Evolutionary conservation across 2,329 filamentous ascomycete species (phyloP), one percentile per base, ranked within the genome.

Genomic region (Pleoardoris graminearum): DNA sequence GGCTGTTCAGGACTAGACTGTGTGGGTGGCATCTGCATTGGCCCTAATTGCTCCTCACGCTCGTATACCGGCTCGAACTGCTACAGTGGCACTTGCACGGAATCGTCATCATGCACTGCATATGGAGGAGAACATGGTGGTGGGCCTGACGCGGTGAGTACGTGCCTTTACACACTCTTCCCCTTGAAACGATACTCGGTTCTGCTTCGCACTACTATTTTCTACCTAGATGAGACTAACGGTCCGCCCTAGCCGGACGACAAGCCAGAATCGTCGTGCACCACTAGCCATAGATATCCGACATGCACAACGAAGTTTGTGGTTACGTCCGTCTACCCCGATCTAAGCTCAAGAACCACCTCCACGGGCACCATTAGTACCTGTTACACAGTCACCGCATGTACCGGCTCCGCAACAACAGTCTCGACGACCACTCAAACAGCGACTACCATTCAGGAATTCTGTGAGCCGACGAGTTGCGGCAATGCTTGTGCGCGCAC

Each of bases 231-330:
- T 10, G 10, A 27, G 25, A 27, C 42, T 45, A 21, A 45, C 30
- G 16, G 12, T 2, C 4, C 4, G n/a, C 7, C 10, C 29, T 33
- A 45, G 42, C 42, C 42, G 2, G 42, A 45, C 30, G 42, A 45
- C 25, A 22, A 22, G 6, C 27, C 27, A 17, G n/a, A 44, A 10
- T 16, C 32, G 7, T 35, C 42, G 14, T 45, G 42, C 30, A 23
- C 19, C 19, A 45, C 42, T 4, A 45, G 30, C 19, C 23, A 12
- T 4, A 23, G 19, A n/a, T 45, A 33, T 25, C 29, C 29, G 12
- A 45, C 42, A 23, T 45, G 42, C n/a, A 45, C 42, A n/a, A 21
- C 42, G 10, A 45, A 17, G 17, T 45, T 45, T 11, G 19, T 21
- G 23, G 14, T n/a, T 19, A 45, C 17, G 6, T 23, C 42, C 6